Evolutionary conservation across 192 early-diverging fungal species (phyloP).

Genomic region (Coemansia sp.): DNA sequence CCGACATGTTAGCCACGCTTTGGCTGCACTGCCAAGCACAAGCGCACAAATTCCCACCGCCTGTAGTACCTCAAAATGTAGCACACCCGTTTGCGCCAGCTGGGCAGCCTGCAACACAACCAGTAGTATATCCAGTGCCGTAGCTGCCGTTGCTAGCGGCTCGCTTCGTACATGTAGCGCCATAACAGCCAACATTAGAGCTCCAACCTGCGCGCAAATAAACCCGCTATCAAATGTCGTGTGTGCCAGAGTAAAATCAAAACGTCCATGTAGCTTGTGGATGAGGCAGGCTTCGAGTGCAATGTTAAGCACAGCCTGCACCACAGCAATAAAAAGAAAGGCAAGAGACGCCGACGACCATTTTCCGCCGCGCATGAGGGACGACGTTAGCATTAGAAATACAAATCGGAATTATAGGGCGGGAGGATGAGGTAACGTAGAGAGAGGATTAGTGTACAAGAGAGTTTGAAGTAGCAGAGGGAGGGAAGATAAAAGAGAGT

Average conservation of each 20-base stretch:
- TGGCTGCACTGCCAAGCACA: conserved; percentile 20
- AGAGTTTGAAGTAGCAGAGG: background rate
- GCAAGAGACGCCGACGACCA: conserved; percentile 19
- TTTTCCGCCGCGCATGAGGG: conserved; percentile 22
- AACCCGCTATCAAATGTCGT: conserved; percentile 31
- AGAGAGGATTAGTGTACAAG: background rate
- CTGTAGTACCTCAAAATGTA: conserved; percentile 19
- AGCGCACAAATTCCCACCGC: conserved; percentile 20
- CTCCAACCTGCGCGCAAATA: conserved; percentile 31
- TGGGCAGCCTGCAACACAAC: conserved; percentile 21
- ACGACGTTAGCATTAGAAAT: conserved; percentile 23
- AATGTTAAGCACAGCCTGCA: conserved; percentile 26
- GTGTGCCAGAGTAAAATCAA: conserved; percentile 14
- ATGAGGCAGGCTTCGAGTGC: conserved; percentile 31
- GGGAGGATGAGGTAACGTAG: background rate
- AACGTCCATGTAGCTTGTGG: background rate
- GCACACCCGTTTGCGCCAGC: conserved; percentile 19
- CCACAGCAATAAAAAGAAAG: conserved; percentile 20
- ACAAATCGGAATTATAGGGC: background rate
- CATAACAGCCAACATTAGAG: conserved; percentile 13
- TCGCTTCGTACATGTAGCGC: conserved; percentile 29
- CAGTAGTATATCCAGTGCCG: conserved; percentile 35
- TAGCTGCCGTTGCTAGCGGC: conserved; percentile 27
- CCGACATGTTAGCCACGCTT: conserved; percentile 25
- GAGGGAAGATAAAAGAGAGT: background rate